Base-by-base conservation (phyloP, 1,284 basidiomycete genomes). In the Lignosus rhinocerotis region DNA sequence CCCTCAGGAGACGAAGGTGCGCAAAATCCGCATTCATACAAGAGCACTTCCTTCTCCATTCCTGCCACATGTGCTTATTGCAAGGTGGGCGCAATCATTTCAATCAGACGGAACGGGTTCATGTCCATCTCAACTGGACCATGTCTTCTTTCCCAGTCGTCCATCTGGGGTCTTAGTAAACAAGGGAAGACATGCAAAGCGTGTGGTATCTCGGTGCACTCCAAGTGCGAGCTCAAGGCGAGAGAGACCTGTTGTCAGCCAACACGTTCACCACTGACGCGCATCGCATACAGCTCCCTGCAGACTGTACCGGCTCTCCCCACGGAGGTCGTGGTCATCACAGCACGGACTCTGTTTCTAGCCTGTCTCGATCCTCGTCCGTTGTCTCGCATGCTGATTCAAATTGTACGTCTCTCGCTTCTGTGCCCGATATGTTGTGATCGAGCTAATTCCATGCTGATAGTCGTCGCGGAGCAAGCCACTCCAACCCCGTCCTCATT, bases 201-300 rank as follows among this genome's bases (percentile, higher is more conserved):
- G n/a, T 94, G 92, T 69, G 83, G 85, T 1, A 72, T 93, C 56
- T 88, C 87, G n/a, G 90, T 92, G 16, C 92, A 93, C 70, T 77
- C 82, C 46, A 93, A 90, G 71, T 94, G 92, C 70, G 92, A 93
- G 68, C 71, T 93, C 46, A 94, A 93, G 84, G 91, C 88, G 55
- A 56, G 71, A 57, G n/a, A 34, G 11, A 16, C 42, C 25, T 14
- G 25, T 19, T 10, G 3, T 19, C 7, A 7, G 11, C 6, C 9
- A 19, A 14, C 43, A 6, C 6, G 17, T 16, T 6, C 25, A 8
- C 17, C 19, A 45, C 17, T 17, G 19, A 21, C 19, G 11, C 21
- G 12, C 3, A 14, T 50, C 4, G 16, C 30, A 6, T 45, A 25
- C 58, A 91, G 90, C 83, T 93, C 53, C 88, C 91, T 34, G 90